Evolutionary conservation across 2,329 filamentous ascomycete genomes (phyloP).

Genomic region (Eutypella sp.): DNA sequence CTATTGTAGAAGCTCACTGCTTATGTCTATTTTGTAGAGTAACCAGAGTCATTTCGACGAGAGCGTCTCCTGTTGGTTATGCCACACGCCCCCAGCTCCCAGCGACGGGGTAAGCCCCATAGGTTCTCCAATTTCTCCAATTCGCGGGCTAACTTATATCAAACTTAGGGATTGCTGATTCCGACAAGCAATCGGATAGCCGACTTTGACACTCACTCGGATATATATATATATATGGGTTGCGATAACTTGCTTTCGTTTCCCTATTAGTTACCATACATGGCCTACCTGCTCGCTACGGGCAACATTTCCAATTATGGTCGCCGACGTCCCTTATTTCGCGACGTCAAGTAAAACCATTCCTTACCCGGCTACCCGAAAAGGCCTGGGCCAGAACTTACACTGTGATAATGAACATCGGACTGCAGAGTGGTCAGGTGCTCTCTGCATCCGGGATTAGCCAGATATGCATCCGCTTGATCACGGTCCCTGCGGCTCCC

Average conservation of each 20-base stretch:
- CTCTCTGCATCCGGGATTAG: background rate
- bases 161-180: background rate
- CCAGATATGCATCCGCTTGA: background rate
- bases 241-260: no score
- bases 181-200: background rate
- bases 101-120: background rate
- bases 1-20: no score
- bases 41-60: no score
- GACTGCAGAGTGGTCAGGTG: background rate
- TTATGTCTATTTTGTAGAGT: no score
- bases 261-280: no score
- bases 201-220: background rate
- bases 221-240: no score
- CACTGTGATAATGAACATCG: background rate
- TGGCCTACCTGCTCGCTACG: no score
- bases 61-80: no score
- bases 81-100: background rate
- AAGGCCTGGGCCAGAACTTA: background rate
- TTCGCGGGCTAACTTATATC: background rate
- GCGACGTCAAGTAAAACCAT: background rate
- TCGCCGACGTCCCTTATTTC: background rate
- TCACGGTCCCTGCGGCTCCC: background rate
- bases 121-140: background rate
- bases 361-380: background rate
- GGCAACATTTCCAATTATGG: no score